Base-by-base conservation (phyloP, 805 yeast species). In the Barnettozyma vustinii region DNA sequence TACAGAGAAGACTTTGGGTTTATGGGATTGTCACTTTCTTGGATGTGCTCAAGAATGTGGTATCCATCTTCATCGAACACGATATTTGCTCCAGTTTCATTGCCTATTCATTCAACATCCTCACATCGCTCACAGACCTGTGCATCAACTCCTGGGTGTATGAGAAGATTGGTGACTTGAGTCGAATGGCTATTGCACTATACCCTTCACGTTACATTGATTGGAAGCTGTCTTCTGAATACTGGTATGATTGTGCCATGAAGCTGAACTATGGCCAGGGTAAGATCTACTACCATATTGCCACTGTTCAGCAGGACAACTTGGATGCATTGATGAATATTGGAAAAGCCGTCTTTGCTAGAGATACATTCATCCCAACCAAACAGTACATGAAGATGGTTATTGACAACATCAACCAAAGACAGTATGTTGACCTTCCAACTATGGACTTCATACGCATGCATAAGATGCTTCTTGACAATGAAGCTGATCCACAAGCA, bases 171-270 rank as follows among this genome's bases (percentile, higher is more conserved):
- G 96, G 96, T 33, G 96, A 88, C 62, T 69, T 88, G 54, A 83
- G 92, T 33, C 70, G 96, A 60, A 87, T 88, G 90, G 92, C 95
- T 10, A 87, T 88, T 56, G 94, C 95, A 0, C 69, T 87, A 40
- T 87, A 86, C 58, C 83, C 90, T 8, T 83, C 90, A 2, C 77
- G 84, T 45, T 84, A 79, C 61, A 85, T 87, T 54, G 96, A 88
- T 64, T 88, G 96, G 96, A 85, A 87, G 62, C 65, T 82, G 18
- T 77, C 88, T 49, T 84, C 95, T 1, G 90, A 86, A 63, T 80
- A 81, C 62, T 88, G 96, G 96, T 88, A 88, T 59, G 73, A 79
- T 23, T 73, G 80, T 25, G 82, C 95, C 4, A 77, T 86, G 79
- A 77, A 79, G 56, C 77, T 85, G 15, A 81, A 83, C 53, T 87